Evolutionary conservation across 2,329 filamentous ascomycete genomes (phyloP), one percentile per base, ranked within the genome.

Genomic region (Claviceps capensis): DNA sequence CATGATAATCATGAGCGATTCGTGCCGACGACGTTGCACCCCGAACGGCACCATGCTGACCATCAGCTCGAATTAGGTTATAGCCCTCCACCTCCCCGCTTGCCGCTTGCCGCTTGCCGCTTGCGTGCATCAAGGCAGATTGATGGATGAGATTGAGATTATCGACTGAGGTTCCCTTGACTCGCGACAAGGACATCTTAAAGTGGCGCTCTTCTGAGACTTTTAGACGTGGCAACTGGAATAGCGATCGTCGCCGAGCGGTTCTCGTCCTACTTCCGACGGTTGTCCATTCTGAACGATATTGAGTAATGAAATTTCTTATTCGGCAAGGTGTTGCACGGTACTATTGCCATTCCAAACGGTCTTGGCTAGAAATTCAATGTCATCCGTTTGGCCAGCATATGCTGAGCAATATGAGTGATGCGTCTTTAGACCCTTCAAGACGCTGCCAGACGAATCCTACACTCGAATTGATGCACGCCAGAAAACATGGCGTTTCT

Each of bases 1-100:
- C 23, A 19, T 40, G 34, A 13, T 43, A 7, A 5, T 14, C 30
- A 45, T 43, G 22, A n/a, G 34, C 2, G 40, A 36, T 34, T 47
- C 45, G 52, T 38, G 52, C 37, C 30, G 30, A 34, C 30, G 38
- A 52, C 52, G 49, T 54, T 42, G 46, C 47, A 49, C 4, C 9
- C 23, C 14, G 26, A 36, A 13, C 23, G 6, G 19, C 6, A 23
- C 13, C 30, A 22, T 50, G 40, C 26, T 45, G 17, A 41, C 19
- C 40, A 17, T 50, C 14, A 22, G 9, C 48, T 14, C n/a, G 30
- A 38, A 23, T 26, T 17, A 40, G 26, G 19, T 22, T 42, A 19
- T 50, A 30, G n/a, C 17, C 22, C 16, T 26, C 37, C 22, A 17
- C 7, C 46, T 19, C 14, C 47, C 23, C 36, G 19, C n/a, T 13